Evolutionary conservation across 352 stramenopile species (phyloP), one percentile per base, ranked within the genome.

Genomic region (Phytophthora fragariae): DNA sequence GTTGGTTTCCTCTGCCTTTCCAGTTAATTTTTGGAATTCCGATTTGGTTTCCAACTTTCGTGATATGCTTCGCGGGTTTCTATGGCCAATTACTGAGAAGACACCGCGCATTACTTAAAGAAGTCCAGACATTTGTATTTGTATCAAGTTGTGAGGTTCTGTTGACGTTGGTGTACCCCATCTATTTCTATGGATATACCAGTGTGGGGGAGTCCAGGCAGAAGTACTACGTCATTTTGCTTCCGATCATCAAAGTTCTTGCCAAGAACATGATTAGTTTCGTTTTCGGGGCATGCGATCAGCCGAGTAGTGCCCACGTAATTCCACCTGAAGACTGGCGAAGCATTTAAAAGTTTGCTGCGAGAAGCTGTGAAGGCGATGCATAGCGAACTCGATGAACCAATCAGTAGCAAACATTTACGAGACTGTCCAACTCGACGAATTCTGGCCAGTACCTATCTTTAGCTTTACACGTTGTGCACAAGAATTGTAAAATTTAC

Each of bases 171-270:
- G 47, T 54, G 15, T 29, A 54, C 9, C 47, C 47, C 10, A 14
- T 54, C 8, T 54, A 54, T 15, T 54, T 54, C 19, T 54, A 54
- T 15, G 47, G 47, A 15, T 54, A 29, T 17, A 54, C 47, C 19
- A 12, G n/a, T 29, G 47, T 54, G n/a, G n/a, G 47, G 47, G 6
- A 31, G n/a, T 54, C 47, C 0, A 7, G 19, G n/a, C 17, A 54
- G 19, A 31, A 29, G 15, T 54, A 31, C 47, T 54, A 54, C 47
- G 19, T 29, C 47, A 55, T 55, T 11, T 14, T 55, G 19, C 47
- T 55, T 29, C 47, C 19, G n/a, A 55, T 55, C 21, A 55, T 55
- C n/a, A 55, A 55, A 55, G n/a, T 55, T 29, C 47, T 55, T 6
- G 47, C 47, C 19, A 55, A 55, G 6, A 55, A 24, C 19, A 8